These are phyloP conservation scores for Cruciata laevipes DNA, from an alignment of 257 asterid genomes.

Conservation along the genomic window DNA sequence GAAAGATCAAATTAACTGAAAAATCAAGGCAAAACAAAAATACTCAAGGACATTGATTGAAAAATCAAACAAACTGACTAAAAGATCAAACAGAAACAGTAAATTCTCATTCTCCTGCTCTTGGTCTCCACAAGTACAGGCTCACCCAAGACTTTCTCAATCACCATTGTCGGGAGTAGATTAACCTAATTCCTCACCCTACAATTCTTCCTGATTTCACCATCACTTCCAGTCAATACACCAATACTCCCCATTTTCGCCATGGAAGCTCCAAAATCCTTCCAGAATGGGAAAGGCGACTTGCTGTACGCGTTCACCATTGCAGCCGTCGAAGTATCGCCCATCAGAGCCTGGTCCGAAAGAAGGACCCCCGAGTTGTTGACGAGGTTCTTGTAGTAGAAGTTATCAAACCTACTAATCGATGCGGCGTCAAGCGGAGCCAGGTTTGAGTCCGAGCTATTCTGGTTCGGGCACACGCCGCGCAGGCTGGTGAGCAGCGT, in stretches of 20 bases:
- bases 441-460: conserved; percentile 41
- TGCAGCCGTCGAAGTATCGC: conserved; percentile 41
- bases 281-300: conserved; percentile 37
- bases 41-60: no score
- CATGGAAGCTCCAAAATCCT: conserved; percentile 60
- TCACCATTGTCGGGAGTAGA: no score
- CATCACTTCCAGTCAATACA: conserved; percentile 43
- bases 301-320: conserved; percentile 40
- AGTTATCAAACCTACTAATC: conserved; percentile 44
- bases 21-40: no score
- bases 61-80: no score
- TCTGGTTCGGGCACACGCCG: conserved; percentile 39
- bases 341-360: conserved; percentile 66
- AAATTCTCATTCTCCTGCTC: no score
- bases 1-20: no score
- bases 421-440: conserved; percentile 45
- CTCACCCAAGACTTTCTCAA: no score
- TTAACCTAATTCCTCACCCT: conserved; percentile 36
- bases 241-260: conserved; percentile 54
- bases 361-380: conserved; percentile 47
- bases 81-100: no score
- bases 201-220: conserved; percentile 60
- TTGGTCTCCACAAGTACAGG: no score
- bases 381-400: conserved; percentile 48
- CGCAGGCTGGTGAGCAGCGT: conserved; percentile 36